These are phyloP conservation scores for Ophiostoma ips DNA, from an alignment of 2,329 filamentous ascomycete species.

Conservation along the genomic window DNA sequence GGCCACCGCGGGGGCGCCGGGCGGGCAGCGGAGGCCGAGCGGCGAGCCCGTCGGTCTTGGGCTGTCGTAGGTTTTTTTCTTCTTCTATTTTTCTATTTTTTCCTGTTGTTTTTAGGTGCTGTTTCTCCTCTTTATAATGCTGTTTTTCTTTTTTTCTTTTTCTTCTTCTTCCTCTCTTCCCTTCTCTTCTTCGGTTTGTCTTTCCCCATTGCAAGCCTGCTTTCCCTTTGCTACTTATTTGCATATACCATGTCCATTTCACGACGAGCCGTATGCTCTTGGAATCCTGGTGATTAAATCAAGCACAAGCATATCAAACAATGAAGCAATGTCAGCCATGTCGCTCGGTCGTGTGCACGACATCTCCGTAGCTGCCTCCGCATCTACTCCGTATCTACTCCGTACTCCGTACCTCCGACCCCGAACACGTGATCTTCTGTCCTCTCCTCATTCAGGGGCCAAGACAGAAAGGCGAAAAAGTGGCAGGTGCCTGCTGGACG, in stretches of 20 bases:
- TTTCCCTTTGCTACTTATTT: neutral
- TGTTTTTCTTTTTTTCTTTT: too few relatives aligned
- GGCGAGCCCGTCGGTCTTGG: slow-evolving; percentile 29
- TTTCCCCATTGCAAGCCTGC: neutral
- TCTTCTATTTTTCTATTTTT: neutral
- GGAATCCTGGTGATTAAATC: too few relatives aligned
- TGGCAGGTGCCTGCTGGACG: neutral
- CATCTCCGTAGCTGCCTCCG: too few relatives aligned
- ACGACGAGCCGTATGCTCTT: neutral
- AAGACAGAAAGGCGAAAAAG: neutral
- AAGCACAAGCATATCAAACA: too few relatives aligned
- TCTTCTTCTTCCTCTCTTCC: too few relatives aligned
- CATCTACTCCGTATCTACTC: too few relatives aligned
- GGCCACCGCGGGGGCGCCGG: slow-evolving; percentile 13
- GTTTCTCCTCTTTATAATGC: slow-evolving; percentile 2
- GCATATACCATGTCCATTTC: neutral
- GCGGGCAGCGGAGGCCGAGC: slow-evolving; percentile 11
- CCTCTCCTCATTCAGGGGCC: neutral
- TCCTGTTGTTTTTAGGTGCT: too few relatives aligned
- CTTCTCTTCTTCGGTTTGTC: too few relatives aligned
- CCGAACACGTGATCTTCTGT: neutral
- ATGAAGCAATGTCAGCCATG: too few relatives aligned
- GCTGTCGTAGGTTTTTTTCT: slow-evolving; percentile 15
- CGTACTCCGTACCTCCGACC: too few relatives aligned
- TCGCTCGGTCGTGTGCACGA: too few relatives aligned